Evolutionary conservation across 176 grass and related monocot genomes (phyloP).

Genomic region (Areca catechu): DNA sequence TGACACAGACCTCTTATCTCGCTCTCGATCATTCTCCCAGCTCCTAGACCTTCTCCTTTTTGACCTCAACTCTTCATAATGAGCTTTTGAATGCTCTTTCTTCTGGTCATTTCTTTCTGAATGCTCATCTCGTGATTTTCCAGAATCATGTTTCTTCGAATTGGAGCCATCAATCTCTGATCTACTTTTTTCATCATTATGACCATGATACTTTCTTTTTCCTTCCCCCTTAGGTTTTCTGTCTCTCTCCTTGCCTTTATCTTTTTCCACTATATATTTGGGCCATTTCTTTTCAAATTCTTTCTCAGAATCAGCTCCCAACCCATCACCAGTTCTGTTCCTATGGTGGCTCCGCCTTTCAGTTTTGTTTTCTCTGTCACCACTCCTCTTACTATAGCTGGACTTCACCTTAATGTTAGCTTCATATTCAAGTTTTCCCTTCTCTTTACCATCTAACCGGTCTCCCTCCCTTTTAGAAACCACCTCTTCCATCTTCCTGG

Average conservation of each 20-base stretch:
- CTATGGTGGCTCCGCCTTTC: constrained; percentile 28
- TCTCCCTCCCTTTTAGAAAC: constrained; percentile 13
- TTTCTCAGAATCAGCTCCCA: constrained; percentile 35
- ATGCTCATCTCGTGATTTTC: constrained; percentile 29
- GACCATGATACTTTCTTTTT: constrained; percentile 10
- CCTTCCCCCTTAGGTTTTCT: constrained; percentile 21
- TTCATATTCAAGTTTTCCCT: constrained; percentile 10
- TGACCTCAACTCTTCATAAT: constrained; percentile 38
- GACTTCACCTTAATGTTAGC: constrained; percentile 18
- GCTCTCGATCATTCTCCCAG: constrained; percentile 41
- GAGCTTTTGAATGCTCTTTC: constrained; percentile 39
- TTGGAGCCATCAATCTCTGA: constrained; percentile 34
- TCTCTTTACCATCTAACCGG: constrained; percentile 20
- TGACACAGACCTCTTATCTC: constrained; percentile 40
- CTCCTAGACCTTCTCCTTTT: constrained; percentile 88
- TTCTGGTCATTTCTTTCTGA: constrained; percentile 39
- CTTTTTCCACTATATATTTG: constrained; percentile 24
- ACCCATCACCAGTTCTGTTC: constrained; percentile 29
- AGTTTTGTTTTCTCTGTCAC: constrained; percentile 33
- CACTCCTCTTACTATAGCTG: constrained; percentile 11
- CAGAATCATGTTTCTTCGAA: constrained; percentile 44
- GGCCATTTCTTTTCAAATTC: constrained; percentile 33
- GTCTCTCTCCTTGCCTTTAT: constrained; percentile 34
- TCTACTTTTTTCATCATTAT: constrained; percentile 16
- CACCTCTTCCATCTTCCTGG: constrained; percentile 13